Base-by-base conservation (phyloP, 352 stramenopile genomes). In the Phytopythium sindhum region DNA sequence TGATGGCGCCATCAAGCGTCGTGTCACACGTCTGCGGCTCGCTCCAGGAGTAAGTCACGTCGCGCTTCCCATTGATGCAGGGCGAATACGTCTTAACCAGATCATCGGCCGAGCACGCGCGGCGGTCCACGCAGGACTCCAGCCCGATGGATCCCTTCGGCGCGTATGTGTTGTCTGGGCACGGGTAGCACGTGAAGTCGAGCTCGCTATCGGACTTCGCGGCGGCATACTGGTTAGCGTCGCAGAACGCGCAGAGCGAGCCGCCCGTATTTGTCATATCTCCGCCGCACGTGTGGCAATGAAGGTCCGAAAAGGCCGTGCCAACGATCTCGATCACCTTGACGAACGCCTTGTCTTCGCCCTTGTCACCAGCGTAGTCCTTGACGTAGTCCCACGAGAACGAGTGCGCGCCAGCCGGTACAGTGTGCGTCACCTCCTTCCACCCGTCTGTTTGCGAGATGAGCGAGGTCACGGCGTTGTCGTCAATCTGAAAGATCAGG, bases 381-480 rank as follows among this genome's bases (percentile, higher is more conserved):
- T 93, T 95, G 21, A 86, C 81, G 63, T 90, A 95, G 56, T 92
- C 80, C 86, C 86, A 95, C 50, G 76, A 74, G 58, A 95, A 78
- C 21, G 81, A 81, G 59, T 95, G 86, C 11, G 81, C 73, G 14
- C 86, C 86, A 23, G 79, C 64, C 0, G 70, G 58, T 2, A 95
- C 81, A 12, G 77, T 59, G 28, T 84, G 83, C 4, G 79, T 74
- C 9, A 66, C 76, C 57, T 95, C 86, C 44, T 81, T 70, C 84
- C 84, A 95, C 0, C 80, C 86, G 48, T 91, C 74, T 7, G 84
- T 86, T 44, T 82, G 78, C 0, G 86, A 92, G 11, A 91, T 60
- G 3, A 91, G 59, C 8, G 66, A 61, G 31, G 81, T 77, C 11
- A 73, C 72, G 50, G 78, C 75, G 41, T 81, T 74, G 50, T 90